These are phyloP conservation scores for Nyctanthes arbortristis DNA, from an alignment of 257 asterid genomes.

Conservation along the genomic window DNA sequence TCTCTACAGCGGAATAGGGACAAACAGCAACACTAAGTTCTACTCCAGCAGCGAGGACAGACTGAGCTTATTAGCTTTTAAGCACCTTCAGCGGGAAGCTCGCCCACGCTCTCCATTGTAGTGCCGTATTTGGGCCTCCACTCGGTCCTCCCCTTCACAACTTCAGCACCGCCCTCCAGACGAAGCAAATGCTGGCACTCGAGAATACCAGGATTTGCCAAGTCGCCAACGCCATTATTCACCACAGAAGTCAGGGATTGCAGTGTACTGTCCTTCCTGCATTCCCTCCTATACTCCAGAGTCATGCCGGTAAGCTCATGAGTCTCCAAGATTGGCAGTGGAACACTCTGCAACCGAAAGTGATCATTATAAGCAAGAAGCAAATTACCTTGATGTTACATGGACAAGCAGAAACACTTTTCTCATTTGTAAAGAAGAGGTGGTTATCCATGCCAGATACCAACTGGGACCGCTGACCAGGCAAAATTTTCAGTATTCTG, in stretches of 20 bases:
- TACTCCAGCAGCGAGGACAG: conserved; percentile 19
- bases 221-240: conserved; percentile 40
- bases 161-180: conserved; percentile 79
- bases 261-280: conserved; percentile 92
- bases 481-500: too few species aligned
- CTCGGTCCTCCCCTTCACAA: conserved; percentile 80
- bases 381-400: conserved; percentile 8
- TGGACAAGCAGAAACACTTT: too few species aligned
- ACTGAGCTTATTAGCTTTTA: too few species aligned
- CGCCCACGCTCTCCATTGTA: conserved; percentile 40
- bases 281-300: conserved; percentile 91
- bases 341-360: conserved; percentile 74
- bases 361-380: neutral
- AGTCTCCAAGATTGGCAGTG: conserved; percentile 69
- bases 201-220: conserved; percentile 40
- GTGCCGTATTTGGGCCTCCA: conserved; percentile 80
- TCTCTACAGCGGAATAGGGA: conserved; percentile 26
- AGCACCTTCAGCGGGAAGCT: conserved; percentile 52
- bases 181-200: conserved; percentile 96
- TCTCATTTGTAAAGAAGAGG: neutral
- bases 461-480: too few species aligned
- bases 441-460: neutral
- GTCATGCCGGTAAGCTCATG: conserved; percentile 86
- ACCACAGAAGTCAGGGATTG: conserved; percentile 82
- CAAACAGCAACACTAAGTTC: conserved; percentile 23